Conservation (phyloP, 2,329 filamentous ascomycete genomes). For the Chaetomiaceae sp. region DNA sequence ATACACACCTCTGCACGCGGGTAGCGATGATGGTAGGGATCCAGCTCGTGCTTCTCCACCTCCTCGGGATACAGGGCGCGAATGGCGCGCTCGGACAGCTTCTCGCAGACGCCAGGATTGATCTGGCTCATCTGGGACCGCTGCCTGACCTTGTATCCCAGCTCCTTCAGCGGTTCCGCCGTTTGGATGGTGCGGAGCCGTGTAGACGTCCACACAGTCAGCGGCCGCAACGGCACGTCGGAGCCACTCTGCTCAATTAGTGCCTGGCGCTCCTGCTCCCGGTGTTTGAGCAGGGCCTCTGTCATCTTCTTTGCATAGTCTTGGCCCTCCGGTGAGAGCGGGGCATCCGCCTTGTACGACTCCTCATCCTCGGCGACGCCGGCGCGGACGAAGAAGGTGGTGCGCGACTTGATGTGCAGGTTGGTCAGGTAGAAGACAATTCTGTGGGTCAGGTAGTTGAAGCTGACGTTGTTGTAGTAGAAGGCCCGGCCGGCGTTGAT, state of each 20-base stretch:
- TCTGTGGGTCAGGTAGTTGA: constrained; percentile 92
- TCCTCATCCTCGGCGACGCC: constrained; percentile 85
- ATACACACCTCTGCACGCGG: constrained; percentile 79
- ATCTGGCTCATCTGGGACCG: constrained; percentile 95
- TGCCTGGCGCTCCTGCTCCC: constrained; percentile 72
- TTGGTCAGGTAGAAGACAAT: constrained; percentile 99
- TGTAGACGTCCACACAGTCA: constrained; percentile 94
- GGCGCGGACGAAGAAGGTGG: constrained; percentile 87
- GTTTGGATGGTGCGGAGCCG: constrained; percentile 87
- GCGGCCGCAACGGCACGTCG: constrained; percentile 66
- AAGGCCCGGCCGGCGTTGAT: constrained; percentile 93
- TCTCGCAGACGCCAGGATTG: constrained; percentile 94
- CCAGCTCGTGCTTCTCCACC: constrained; percentile 84
- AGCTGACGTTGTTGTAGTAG: constrained; percentile 94
- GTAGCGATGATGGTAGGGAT: constrained; percentile 96
- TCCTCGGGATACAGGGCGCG: constrained; percentile 82
- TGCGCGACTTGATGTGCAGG: constrained; percentile 89
- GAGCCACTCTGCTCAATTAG: constrained; percentile 64
- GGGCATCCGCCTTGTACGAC: constrained; percentile 86
- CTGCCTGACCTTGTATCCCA: constrained; percentile 82
- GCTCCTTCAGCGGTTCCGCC: constrained; percentile 70
- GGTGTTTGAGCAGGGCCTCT: constrained; percentile 74
- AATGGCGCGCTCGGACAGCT: constrained; percentile 80
- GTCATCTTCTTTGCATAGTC: constrained; percentile 84
- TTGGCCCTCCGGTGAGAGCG: constrained; percentile 72